These are phyloP conservation scores for Zasmidium citrigriseum DNA, from an alignment of 2,329 filamentous ascomycete genomes.

Conservation along the genomic window DNA sequence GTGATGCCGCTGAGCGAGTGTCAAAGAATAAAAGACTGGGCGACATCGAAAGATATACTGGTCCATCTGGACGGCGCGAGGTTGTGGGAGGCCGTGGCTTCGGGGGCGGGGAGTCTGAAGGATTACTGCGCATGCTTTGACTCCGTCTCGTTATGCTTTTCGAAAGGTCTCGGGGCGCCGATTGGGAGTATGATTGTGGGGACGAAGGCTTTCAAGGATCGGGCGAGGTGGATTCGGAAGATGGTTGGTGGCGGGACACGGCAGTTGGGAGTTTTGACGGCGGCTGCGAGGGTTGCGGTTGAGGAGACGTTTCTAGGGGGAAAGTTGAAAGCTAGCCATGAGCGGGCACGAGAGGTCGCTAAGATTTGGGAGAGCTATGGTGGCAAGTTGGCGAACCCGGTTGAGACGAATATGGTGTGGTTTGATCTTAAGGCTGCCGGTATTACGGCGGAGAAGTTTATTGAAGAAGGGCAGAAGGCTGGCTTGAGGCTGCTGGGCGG, in stretches of 20 bases:
- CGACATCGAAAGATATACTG: constrained; percentile 60
- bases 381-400: constrained; percentile 67
- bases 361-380: constrained; percentile 69
- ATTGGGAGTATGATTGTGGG: constrained; percentile 74
- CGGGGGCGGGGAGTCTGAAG: constrained; percentile 65
- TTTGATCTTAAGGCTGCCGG: constrained; percentile 68
- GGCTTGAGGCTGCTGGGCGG: constrained; percentile 60
- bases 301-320: constrained; percentile 77
- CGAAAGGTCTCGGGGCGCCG: constrained; percentile 79
- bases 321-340: constrained; percentile 61
- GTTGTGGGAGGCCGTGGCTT: constrained; percentile 77
- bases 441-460: constrained; percentile 54
- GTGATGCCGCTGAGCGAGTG: constrained; percentile 76
- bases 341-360: constrained; percentile 62
- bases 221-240: constrained; percentile 76
- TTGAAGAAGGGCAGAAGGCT: constrained; percentile 56
- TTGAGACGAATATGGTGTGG: constrained; percentile 94
- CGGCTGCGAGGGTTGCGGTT: constrained; percentile 73
- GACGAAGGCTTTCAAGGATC: constrained; percentile 59
- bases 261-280: constrained; percentile 74
- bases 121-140: constrained; percentile 72
- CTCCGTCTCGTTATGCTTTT: constrained; percentile 75
- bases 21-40: constrained; percentile 69
- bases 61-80: constrained; percentile 79
- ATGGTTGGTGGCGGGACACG: constrained; percentile 76